A percentile compares a stretch with the other conserved stretches of the same genome.
Evolutionary conservation across 768 basidiomycete species (phyloP).

Genomic region (Russula sp.): DNA sequence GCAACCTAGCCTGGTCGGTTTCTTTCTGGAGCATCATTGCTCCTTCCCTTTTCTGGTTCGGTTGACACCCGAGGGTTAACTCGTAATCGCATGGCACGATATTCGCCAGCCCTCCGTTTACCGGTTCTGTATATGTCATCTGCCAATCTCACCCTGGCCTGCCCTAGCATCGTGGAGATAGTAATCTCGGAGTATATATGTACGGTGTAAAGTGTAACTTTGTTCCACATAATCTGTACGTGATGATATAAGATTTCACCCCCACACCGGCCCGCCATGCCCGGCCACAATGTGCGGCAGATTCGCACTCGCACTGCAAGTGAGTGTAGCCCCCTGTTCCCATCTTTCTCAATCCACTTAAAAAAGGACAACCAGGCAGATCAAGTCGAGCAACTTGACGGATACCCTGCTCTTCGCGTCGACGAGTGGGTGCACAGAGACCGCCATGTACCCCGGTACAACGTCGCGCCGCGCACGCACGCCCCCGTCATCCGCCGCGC

Average conservation of each 20-base stretch:
- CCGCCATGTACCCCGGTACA: slow-evolving; percentile 58
- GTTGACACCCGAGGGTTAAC: not conserved
- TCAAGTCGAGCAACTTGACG: slow-evolving; percentile 35
- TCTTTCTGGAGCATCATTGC: not conserved
- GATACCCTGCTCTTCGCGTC: slow-evolving; percentile 35
- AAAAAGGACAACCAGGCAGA: slow-evolving; percentile 11
- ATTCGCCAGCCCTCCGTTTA: not conserved
- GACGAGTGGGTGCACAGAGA: slow-evolving; percentile 57
- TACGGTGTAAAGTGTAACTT: too few species aligned
- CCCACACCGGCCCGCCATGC: not conserved
- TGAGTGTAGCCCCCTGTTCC: slow-evolving; percentile 24
- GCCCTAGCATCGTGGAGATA: too few species aligned
- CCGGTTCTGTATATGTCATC: not conserved
- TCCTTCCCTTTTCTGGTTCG: not conserved
- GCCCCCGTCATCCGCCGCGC: slow-evolving; percentile 62
- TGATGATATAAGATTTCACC: too few species aligned
- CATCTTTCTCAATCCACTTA: not conserved
- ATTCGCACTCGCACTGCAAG: slow-evolving; percentile 46
- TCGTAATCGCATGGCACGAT: not conserved
- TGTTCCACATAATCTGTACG: too few species aligned
- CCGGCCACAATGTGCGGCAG: slow-evolving; percentile 50
- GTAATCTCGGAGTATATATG: too few species aligned
- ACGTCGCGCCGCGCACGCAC: slow-evolving; percentile 75
- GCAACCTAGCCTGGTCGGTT: too few species aligned
- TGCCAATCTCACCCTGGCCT: not conserved